Evolutionary conservation across 129 eudicot species (phyloP).

Genomic region (Deinandra increscens): DNA sequence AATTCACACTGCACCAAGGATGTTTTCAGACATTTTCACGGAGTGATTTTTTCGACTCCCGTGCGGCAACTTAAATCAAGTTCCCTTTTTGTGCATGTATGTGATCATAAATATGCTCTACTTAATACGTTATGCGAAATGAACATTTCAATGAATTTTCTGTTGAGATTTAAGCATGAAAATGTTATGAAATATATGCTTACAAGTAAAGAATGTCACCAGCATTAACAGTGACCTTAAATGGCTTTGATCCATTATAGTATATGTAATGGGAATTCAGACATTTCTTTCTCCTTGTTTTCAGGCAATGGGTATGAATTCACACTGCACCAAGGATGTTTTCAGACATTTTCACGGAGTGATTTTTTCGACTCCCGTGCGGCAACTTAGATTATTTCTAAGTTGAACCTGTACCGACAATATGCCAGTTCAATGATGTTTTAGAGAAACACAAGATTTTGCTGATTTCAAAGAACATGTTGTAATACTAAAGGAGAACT

Average conservation of each 20-base stretch:
- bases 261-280: slow-evolving; percentile 68
- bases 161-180: neutral
- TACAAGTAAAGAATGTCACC: slow-evolving; percentile 95
- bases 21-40: too few species aligned
- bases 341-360: too few species aligned
- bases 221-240: slow-evolving; percentile 87
- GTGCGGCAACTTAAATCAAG: too few species aligned
- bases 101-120: neutral
- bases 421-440: too few species aligned
- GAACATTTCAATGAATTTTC: neutral
- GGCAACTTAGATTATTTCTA: too few species aligned
- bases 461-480: too few species aligned
- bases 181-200: slow-evolving; percentile 25
- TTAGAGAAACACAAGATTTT: too few species aligned
- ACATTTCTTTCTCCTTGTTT: slow-evolving; percentile 42
- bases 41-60: too few species aligned
- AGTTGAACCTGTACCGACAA: too few species aligned
- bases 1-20: slow-evolving; percentile 99
- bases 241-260: slow-evolving; percentile 81
- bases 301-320: slow-evolving; percentile 62
- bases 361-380: too few species aligned
- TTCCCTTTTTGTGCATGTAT: slow-evolving; percentile 6
- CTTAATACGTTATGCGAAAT: neutral
- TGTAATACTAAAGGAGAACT: too few species aligned
- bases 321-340: slow-evolving; percentile 99